Evolutionary conservation across 2,329 filamentous ascomycete genomes (phyloP), one percentile per base, ranked within the genome.

Genomic region (Talaromyces sp.): DNA sequence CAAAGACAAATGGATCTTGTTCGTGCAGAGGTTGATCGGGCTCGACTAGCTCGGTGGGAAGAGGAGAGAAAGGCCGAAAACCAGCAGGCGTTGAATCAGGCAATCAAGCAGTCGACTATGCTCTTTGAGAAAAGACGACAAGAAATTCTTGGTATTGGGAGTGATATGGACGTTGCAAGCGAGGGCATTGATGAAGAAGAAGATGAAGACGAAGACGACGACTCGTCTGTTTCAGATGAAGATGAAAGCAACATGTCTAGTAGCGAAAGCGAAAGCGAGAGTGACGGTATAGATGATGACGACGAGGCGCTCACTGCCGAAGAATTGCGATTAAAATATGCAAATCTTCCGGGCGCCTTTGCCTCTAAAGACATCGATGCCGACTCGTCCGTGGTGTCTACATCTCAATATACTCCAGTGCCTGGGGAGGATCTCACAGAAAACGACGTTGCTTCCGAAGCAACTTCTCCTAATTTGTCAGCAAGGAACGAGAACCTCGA

Each of bases 111-210:
- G 62, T 82, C 80, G 7, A 81, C 79, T 19, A 75, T 78, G 66
- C 73, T 81, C 2, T 78, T 81, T 50, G 76, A 80, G 63, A 80
- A 77, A 56, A 70, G 79, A 54, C 73, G 75, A 41, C 69, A 73
- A 46, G 75, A 78, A 55, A 76, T 75, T 27, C 67, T 75, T 9
- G 64, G 87, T 75, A 65, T 83, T 84, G 71, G 87, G 82, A 75
- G 87, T 85, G 69, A 90, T 86, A 55, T 81, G 89, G 68, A 90
- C 88, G 67, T 86, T 88, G 76, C 89, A 86, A 67, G 87, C 90
- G 67, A 75, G 19, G 73, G 68, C 17, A 27, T 58, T 60, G 60
- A 61, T 41, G 59, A 60, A 10, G 54, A 52, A 3, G 31, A 59
- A 43, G 60, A 61, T 46, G 59, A 60, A 10, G 54, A 52, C 2